Evolutionary conservation across 495 filamentous ascomycete species (phyloP), one percentile per base, ranked within the genome.

Genomic region (Lentithecium fluviatile): DNA sequence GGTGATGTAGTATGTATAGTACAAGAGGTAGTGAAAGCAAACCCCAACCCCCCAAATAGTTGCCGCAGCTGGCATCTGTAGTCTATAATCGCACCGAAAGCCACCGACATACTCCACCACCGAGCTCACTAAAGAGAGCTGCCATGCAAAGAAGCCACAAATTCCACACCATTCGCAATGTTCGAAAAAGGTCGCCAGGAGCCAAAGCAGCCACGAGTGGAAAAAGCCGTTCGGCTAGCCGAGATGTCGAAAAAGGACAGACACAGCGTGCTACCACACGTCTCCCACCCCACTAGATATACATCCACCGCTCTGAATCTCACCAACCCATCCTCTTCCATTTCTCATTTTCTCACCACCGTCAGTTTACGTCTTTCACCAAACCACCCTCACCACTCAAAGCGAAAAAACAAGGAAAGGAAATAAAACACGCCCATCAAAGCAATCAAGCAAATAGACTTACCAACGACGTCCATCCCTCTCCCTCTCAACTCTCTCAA

Each of bases 401-500:
- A 15, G 13, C 5, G 4, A 15, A 20, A 43, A 43, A 5, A n/a
- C 19, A 43, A 15, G 19, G 13, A 15, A 15, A 43, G 40, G 13
- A 43, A 3, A 15, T 15, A 43, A 43, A 43, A 32, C 3, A 10
- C 29, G 4, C 29, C 10, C 4, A 32, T 32, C 29, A 32, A 20
- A 20, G 19, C 40, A 43, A 20, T 15, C 15, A 15, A 43, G 40
- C 45, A 15, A 7, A 49, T 4, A 15, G 23, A 23, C 20, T 15
- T 25, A 49, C 45, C 45, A 49, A 3, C 45, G 19, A 4, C 24
- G 20, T 17, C 47, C 38, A 32, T 63, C 60, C 51, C 60, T 63
- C 45, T 63, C 60, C 52, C 60, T 5, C 46, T 63, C 60, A 20
- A 21, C 40, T 24, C 60, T 51, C 47, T 63, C 60, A 37, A 63